Percentiles rank a stretch among this genome's conserved stretches.
Evolutionary conservation across 148 eudicot genomes (phyloP).

Genomic region (Persicaria maculosa): DNA sequence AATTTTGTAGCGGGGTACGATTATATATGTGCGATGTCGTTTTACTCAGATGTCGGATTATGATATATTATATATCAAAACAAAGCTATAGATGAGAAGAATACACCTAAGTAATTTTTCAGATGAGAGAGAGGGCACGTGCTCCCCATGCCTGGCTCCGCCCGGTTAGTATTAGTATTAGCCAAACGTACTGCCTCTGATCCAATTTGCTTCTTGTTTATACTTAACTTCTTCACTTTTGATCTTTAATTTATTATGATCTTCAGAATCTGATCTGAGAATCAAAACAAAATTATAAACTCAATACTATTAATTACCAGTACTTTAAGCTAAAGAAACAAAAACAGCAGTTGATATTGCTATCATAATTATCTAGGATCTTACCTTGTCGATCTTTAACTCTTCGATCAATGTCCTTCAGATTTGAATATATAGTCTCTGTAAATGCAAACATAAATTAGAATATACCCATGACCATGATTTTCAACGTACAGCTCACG

Average conservation of each 20-base stretch:
- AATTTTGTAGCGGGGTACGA: too few species aligned
- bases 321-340: slow-evolving; percentile 2
- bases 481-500: not conserved
- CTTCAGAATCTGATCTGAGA: slow-evolving; percentile 53
- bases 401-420: slow-evolving; percentile 33
- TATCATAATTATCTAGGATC: not conserved
- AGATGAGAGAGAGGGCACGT: too few species aligned
- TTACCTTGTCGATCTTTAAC: slow-evolving; percentile 60
- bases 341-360: not conserved
- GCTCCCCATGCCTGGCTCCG: too few species aligned
- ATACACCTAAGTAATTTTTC: too few species aligned
- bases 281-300: not conserved
- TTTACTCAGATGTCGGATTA: too few species aligned
- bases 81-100: too few species aligned
- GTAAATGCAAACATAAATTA: slow-evolving; percentile 10
- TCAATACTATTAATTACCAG: not conserved
- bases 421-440: slow-evolving; percentile 41
- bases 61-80: too few species aligned
- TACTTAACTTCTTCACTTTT: slow-evolving; percentile 58
- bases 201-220: slow-evolving; percentile 88
- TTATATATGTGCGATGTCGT: too few species aligned
- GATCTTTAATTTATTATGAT: slow-evolving; percentile 50
- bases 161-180: slow-evolving; percentile 71
- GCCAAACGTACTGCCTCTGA: slow-evolving; percentile 82
- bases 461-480: not conserved